Evolutionary conservation across 371 early-diverging fungal species (phyloP), one percentile per base, ranked within the genome.

Genomic region (Apophysomyces ossiformis): DNA sequence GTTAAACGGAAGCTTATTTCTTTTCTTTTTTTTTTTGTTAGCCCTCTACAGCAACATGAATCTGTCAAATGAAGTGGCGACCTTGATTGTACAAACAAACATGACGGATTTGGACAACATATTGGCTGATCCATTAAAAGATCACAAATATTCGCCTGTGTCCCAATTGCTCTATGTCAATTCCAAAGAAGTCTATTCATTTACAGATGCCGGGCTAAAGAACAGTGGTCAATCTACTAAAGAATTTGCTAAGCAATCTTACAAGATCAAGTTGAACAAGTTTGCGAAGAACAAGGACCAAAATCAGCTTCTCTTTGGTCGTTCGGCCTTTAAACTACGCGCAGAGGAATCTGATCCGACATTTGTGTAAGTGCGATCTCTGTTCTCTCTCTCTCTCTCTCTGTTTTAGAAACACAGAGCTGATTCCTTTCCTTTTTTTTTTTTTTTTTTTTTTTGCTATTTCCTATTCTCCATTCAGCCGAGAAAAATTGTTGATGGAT

Each of bases 141-240:
- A 46, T 3, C 37, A 64, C 38, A 62, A 41, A 35, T 57, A 65
- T 46, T 36, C 63, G 2, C 54, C 60, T 15, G 64, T 68, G 1
- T 61, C 63, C 50, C 57, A 57, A 9, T 59, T 79, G 66, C 75
- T 76, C 11, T 84, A 79, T 60, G 71, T 84, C 59, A 75, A 75
- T 8, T 76, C 71, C 65, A 70, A 79, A 15, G 77, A 75, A 26
- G 62, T 77, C 35, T 73, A 84, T 62, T 65, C 77, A 8, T 80
- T 78, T 63, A 63, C 43, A 63, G 72, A 74, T 44, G 77, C 71
- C 44, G 69, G 77, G 26, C 58, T 83, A 59, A 70, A 75, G 66
- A 80, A 77, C 35, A 77, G 79, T 13, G 83, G 83, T 18, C 75
- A 81, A 64, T 78, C 79, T 5, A 78, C 83, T 60, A 83, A 77